These are phyloP conservation scores for Backusella circina DNA, from an alignment of 192 early-diverging fungal genomes.

Conservation along the genomic window DNA sequence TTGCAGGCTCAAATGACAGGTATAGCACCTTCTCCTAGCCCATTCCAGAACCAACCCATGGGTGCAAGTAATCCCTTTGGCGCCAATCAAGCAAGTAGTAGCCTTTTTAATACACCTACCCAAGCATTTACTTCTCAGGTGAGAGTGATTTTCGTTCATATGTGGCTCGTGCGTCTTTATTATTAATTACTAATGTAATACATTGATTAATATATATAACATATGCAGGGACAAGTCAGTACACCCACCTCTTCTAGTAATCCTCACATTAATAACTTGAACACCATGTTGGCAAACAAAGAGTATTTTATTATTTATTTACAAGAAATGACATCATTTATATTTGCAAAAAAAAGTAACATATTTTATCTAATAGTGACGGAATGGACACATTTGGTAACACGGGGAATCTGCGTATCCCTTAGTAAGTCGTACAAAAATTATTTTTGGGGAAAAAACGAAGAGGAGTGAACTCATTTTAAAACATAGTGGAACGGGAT, in stretches of 20 bases:
- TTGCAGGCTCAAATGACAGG: slow-evolving; percentile 31
- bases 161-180: neutral
- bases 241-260: neutral
- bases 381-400: slow-evolving; percentile 56
- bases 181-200: too few species aligned
- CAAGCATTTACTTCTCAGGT: slow-evolving; percentile 11
- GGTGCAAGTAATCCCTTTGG: slow-evolving; percentile 16
- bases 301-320: neutral
- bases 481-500: slow-evolving; percentile 12
- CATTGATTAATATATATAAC: too few species aligned
- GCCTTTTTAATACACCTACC: slow-evolving; percentile 3
- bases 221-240: neutral
- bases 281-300: slow-evolving; percentile 14
- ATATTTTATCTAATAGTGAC: slow-evolving; percentile 24
- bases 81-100: neutral
- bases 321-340: neutral
- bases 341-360: neutral
- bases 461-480: neutral
- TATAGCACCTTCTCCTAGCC: slow-evolving; percentile 1
- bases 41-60: neutral
- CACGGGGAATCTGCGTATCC: slow-evolving; percentile 46
- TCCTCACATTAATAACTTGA: slow-evolving; percentile 20
- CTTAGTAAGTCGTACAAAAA: slow-evolving; percentile 30
- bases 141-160: neutral
- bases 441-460: slow-evolving; percentile 1